Conservation (phyloP, 2,329 filamentous ascomycete species). For the Trichoderma brevicompactum region DNA sequence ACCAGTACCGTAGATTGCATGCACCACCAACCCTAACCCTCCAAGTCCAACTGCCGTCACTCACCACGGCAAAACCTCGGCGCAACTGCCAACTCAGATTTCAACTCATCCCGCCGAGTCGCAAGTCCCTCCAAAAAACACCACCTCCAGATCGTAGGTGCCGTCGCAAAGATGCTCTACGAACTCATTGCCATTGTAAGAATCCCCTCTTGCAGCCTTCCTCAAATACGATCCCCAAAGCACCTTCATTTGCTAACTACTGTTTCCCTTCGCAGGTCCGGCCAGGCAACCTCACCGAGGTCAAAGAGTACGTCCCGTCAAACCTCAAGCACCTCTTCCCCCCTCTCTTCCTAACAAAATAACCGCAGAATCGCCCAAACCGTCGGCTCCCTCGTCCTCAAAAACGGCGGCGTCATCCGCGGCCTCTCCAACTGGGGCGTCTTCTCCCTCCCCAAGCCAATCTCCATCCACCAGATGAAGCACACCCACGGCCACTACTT, state of each 20-base stretch:
- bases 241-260: constrained; percentile 30
- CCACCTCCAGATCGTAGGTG: constrained; percentile 35
- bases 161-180: constrained; percentile 77
- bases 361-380: constrained; percentile 78
- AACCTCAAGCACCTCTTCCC: constrained; percentile 7
- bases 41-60: neutral
- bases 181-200: constrained; percentile 94
- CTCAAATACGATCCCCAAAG: neutral
- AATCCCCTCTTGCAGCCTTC: constrained; percentile 29
- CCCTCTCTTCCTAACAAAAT: constrained; percentile 26
- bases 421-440: constrained; percentile 95
- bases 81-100: constrained; percentile 16
- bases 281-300: constrained; percentile 84
- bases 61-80: constrained; percentile 42
- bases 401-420: constrained; percentile 84
- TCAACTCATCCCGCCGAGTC: constrained; percentile 34
- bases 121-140: constrained; percentile 22
- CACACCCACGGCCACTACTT: constrained; percentile 94
- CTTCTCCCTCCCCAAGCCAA: constrained; percentile 81
- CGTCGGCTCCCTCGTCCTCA: constrained; percentile 80
- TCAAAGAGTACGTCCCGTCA: constrained; percentile 77
- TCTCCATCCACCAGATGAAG: constrained; percentile 78
- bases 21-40: constrained; percentile 9
- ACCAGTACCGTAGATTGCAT: neutral
- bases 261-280: constrained; percentile 68